Conservation (phyloP, 148 eudicot species). For the Heliosperma pusillum region DNA sequence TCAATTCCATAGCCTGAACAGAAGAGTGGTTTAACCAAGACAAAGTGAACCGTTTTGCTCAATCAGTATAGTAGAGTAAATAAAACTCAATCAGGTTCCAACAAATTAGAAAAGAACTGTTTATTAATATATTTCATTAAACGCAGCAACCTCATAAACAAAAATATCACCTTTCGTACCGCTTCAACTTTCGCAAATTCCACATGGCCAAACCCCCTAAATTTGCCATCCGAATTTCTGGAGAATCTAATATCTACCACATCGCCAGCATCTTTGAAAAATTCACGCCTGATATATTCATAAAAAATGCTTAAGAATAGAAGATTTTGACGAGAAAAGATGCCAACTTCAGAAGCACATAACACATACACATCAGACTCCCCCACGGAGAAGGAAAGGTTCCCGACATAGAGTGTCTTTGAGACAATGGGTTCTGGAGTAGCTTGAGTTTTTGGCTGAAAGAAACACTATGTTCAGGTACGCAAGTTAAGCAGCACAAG, state of each 20-base stretch:
- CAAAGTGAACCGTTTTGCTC: too few relatives aligned
- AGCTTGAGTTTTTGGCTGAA: slow-evolving; percentile 69
- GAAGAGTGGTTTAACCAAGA: neutral
- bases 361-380: slow-evolving; percentile 63
- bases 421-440: slow-evolving; percentile 57
- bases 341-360: neutral
- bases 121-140: neutral
- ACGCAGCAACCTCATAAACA: neutral
- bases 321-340: neutral
- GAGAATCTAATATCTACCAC: slow-evolving; percentile 66
- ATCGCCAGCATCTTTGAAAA: slow-evolving; percentile 64
- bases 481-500: too few relatives aligned
- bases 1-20: slow-evolving; percentile 57
- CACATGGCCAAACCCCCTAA: slow-evolving; percentile 85
- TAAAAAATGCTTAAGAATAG: too few relatives aligned
- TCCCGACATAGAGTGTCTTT: slow-evolving; percentile 76
- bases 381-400: slow-evolving; percentile 53
- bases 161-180: slow-evolving; percentile 53
- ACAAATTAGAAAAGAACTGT: too few relatives aligned
- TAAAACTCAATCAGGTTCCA: too few relatives aligned
- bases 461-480: neutral
- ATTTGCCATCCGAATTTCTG: slow-evolving; percentile 34
- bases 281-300: slow-evolving; percentile 48
- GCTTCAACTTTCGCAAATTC: slow-evolving; percentile 72
- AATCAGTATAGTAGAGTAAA: too few relatives aligned